Conservation (phyloP, 2,329 filamentous ascomycete species). For the Rutstroemia sp. region DNA sequence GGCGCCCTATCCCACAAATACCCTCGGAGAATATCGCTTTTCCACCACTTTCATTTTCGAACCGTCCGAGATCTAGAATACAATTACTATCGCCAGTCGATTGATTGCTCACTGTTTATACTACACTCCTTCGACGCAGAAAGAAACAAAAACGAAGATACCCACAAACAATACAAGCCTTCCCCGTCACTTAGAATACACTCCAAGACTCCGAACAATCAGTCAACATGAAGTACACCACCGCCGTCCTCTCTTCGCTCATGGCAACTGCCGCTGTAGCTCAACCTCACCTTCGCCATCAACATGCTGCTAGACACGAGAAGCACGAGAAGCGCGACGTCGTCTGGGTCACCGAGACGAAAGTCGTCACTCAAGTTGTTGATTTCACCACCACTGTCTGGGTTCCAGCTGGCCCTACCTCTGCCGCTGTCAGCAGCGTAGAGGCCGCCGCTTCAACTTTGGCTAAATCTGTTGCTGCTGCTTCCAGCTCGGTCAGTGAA, state of each 20-base stretch:
- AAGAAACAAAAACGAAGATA: not conserved
- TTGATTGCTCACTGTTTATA: not conserved
- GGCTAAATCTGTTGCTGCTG: slow-evolving; percentile 1
- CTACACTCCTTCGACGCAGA: slow-evolving; percentile 2
- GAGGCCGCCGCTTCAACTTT: slow-evolving; percentile 9
- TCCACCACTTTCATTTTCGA: slow-evolving; percentile 8
- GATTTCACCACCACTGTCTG: slow-evolving; percentile 33
- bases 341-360: slow-evolving; percentile 42
- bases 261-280: slow-evolving; percentile 26
- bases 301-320: slow-evolving; percentile 23
- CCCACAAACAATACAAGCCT: not conserved
- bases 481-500: slow-evolving; percentile 3
- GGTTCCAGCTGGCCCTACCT: slow-evolving; percentile 29
- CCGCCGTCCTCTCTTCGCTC: slow-evolving; percentile 24
- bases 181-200: not conserved
- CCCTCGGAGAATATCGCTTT: not conserved
- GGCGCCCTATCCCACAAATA: not conserved
- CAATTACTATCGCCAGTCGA: slow-evolving; percentile 4
- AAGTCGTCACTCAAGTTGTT: slow-evolving; percentile 41
- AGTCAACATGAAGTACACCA: slow-evolving; percentile 31
- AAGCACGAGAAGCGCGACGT: slow-evolving; percentile 26
- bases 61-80: slow-evolving; percentile 2
- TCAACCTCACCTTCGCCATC: slow-evolving; percentile 32
- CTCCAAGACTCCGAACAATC: slow-evolving; percentile 1
- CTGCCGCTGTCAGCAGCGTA: slow-evolving; percentile 11